Conservation (phyloP, 192 early-diverging fungal genomes). For the Podila verticillata region DNA sequence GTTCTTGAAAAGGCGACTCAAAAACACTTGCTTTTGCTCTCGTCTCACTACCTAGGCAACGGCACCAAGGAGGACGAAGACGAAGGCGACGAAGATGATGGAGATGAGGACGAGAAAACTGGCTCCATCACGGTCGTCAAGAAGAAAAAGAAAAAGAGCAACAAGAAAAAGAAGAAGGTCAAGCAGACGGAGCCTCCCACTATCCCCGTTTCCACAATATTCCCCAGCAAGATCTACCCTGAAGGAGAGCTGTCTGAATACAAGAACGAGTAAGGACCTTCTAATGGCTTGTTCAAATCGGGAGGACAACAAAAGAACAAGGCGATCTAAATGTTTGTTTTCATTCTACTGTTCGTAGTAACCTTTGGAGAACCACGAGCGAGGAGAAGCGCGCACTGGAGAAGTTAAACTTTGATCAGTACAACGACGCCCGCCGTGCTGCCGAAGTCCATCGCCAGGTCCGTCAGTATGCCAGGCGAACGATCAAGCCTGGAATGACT, state of each 20-base stretch:
- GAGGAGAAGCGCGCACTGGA: conserved; percentile 94
- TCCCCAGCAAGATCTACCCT: conserved; percentile 79
- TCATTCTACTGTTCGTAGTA: conserved; percentile 57
- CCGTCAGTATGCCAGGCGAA: conserved; percentile 77
- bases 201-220: conserved; percentile 85
- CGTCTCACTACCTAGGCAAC: neutral
- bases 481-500: conserved; percentile 94
- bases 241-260: conserved; percentile 88
- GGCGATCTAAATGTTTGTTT: neutral
- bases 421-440: conserved; percentile 85
- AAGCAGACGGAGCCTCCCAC: conserved; percentile 70
- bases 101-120: neutral
- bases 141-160: conserved; percentile 50
- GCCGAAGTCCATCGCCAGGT: conserved; percentile 97
- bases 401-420: conserved; percentile 71
- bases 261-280: conserved; percentile 72
- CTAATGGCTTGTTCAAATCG: neutral
- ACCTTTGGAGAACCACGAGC: conserved; percentile 86
- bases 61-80: neutral
- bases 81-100: neutral
- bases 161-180: conserved; percentile 42
- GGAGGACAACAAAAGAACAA: neutral
- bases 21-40: too few relatives aligned
- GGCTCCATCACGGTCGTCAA: conserved; percentile 6
- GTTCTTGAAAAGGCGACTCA: too few relatives aligned